These are phyloP conservation scores for Raffaelea deltoideospora DNA, from an alignment of 2,329 filamentous ascomycete species.

Conservation along the genomic window DNA sequence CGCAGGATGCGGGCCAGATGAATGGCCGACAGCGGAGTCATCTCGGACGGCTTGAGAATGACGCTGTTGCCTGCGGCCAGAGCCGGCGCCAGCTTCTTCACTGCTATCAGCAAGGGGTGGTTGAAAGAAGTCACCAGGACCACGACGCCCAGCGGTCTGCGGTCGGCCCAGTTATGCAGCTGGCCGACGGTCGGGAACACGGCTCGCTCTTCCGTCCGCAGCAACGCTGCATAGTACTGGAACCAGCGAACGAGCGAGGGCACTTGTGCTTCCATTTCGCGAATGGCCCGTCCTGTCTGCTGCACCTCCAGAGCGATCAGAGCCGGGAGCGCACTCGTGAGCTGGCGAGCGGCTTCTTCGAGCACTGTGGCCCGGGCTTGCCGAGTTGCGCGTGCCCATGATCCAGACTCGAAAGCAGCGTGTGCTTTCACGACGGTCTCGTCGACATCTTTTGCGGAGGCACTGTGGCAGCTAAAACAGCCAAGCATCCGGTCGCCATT, in stretches of 20 bases:
- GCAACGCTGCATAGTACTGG: constrained; percentile 52
- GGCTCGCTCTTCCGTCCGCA: constrained; percentile 51
- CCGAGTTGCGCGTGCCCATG: constrained; percentile 41
- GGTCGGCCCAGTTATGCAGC: constrained; percentile 39
- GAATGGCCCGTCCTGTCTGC: constrained; percentile 52
- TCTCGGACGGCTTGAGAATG: constrained; percentile 46
- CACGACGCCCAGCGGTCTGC: constrained; percentile 41
- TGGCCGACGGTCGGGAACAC: constrained; percentile 50
- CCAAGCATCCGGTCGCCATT: too few relatives aligned
- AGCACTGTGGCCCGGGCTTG: constrained; percentile 46
- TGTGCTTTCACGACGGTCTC: constrained; percentile 25
- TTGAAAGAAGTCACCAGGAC: constrained; percentile 44
- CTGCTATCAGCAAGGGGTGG: constrained; percentile 40
- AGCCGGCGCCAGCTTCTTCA: constrained; percentile 46
- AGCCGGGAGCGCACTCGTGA: constrained; percentile 33
- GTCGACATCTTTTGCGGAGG: constrained; percentile 28
- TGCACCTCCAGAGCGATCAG: constrained; percentile 49
- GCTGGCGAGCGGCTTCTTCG: constrained; percentile 39
- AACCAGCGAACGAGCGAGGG: constrained; percentile 54
- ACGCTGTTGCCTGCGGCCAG: constrained; percentile 44
- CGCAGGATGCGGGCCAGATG: constrained; percentile 43
- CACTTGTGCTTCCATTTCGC: constrained; percentile 57
- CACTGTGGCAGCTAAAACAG: constrained; percentile 33
- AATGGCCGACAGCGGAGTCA: constrained; percentile 46
- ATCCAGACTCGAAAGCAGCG: constrained; percentile 29